Conservation (phyloP, 2,329 filamentous ascomycete genomes). For the Clonostachys chloroleuca region DNA sequence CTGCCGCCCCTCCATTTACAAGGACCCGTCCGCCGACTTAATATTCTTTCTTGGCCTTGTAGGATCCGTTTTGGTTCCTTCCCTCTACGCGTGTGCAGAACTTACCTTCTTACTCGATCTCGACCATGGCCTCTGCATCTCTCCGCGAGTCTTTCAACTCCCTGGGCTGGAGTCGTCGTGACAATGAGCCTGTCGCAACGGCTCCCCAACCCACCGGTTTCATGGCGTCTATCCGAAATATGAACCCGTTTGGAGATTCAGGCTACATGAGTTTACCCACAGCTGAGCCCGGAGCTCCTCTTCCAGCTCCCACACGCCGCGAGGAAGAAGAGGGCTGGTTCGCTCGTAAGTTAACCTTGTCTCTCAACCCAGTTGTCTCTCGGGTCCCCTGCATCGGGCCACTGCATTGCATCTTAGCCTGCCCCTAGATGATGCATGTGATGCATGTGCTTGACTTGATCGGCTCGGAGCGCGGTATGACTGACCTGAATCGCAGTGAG, state of each 20-base stretch:
- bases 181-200: constrained; percentile 74
- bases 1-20: no score
- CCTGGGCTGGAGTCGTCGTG: constrained; percentile 87
- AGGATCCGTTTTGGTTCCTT: no score
- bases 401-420: constrained; percentile 35
- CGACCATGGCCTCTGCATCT: constrained; percentile 73
- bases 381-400: constrained; percentile 30
- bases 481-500: constrained; percentile 62
- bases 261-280: constrained; percentile 91
- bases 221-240: constrained; percentile 73
- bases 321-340: constrained; percentile 97
- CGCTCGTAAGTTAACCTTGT: constrained; percentile 67
- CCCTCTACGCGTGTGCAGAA: no score
- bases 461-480: constrained; percentile 12
- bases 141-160: constrained; percentile 96
- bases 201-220: constrained; percentile 61
- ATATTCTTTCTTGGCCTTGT: no score
- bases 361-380: constrained; percentile 11
- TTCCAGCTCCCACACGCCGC: constrained; percentile 77
- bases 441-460: constrained; percentile 12
- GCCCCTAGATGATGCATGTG: constrained; percentile 32
- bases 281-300: constrained; percentile 77
- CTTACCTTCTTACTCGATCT: no score
- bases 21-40: no score
- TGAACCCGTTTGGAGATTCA: constrained; percentile 82